Base-by-base conservation (phyloP, 352 stramenopile genomes). In the Albugo laibachii region DNA sequence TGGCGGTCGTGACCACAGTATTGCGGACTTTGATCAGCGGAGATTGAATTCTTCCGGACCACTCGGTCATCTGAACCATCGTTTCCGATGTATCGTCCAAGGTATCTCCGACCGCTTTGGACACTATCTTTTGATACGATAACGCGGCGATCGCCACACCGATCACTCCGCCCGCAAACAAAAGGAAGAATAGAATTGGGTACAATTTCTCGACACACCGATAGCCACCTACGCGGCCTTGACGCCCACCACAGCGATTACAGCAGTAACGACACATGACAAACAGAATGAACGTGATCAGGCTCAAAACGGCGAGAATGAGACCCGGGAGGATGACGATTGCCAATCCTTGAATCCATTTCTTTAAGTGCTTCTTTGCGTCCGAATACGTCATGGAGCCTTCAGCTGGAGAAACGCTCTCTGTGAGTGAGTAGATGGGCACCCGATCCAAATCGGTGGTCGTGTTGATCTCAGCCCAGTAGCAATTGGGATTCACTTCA, bases 251-350 rank as follows among this genome's bases (percentile, higher is more conserved):
- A 36, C 72, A 84, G 31, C 60, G 58, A 56, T 82, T 82, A 68
- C 72, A 84, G 57, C 72, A 82, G 58, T 68, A 84, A 41, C 72
- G 72, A 21, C 67, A 82, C n/a, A 80, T 58, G 15, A 82, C 36
- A 49, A 82, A 84, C 43, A 84, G 68, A 6, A 84, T 47, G 57
- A 82, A 76, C 21, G 65, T 81, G 34, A 84, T 51, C 19, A 84
- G 11, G 51, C 65, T 80, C 19, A 84, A 49, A 14, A 76, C 64
- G 1, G 51, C 53, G 36, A 84, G 50, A 11, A 80, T 65, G 12
- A 80, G 65, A 5, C 68, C 66, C 0, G 72, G 69, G 12, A 78
- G 65, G 16, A 72, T 52, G 27, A 80, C 80, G 18, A 68, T 62
- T 38, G 64, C 50, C 24, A 84, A 50, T 1, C 61, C 61, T n/a